Percentiles rank a stretch among this genome's conserved stretches.
Evolutionary conservation across 805 yeast genomes (phyloP).

Genomic region (Sugiyamaella marilandica): DNA sequence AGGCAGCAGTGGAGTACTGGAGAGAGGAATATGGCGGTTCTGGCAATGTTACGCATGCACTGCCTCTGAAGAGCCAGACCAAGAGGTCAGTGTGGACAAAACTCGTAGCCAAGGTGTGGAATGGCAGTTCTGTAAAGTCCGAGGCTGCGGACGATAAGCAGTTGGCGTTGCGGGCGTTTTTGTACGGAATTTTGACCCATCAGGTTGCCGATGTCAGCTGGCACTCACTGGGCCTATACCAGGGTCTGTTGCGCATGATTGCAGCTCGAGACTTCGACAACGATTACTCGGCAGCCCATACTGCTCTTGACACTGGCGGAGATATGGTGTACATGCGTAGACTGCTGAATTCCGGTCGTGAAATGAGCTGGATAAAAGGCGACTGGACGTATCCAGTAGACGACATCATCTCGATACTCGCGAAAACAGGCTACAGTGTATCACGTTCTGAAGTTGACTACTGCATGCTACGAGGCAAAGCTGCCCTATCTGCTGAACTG

Average conservation of each 20-base stretch:
- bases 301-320: slow-evolving; percentile 55
- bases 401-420: slow-evolving; percentile 42
- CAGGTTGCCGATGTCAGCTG: slow-evolving; percentile 63
- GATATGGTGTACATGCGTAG: slow-evolving; percentile 49
- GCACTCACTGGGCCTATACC: slow-evolving; percentile 55
- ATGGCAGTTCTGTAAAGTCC: background rate
- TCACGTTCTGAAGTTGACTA: slow-evolving; percentile 35
- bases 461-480: slow-evolving; percentile 53
- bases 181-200: slow-evolving; percentile 56
- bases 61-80: background rate
- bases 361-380: slow-evolving; percentile 27
- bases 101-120: background rate
- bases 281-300: slow-evolving; percentile 46
- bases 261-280: slow-evolving; percentile 53
- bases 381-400: slow-evolving; percentile 38
- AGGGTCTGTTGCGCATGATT: slow-evolving; percentile 52
- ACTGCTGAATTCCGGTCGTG: slow-evolving; percentile 31
- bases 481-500: slow-evolving; percentile 48
- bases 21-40: background rate
- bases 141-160: slow-evolving; percentile 20
- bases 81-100: background rate
- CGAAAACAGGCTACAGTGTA: slow-evolving; percentile 36
- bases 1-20: slow-evolving; percentile 43
- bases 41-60: background rate
- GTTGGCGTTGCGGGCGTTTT: slow-evolving; percentile 45